Base-by-base conservation (phyloP, 805 yeast species). In the Metschnikowia picachoensis region DNA sequence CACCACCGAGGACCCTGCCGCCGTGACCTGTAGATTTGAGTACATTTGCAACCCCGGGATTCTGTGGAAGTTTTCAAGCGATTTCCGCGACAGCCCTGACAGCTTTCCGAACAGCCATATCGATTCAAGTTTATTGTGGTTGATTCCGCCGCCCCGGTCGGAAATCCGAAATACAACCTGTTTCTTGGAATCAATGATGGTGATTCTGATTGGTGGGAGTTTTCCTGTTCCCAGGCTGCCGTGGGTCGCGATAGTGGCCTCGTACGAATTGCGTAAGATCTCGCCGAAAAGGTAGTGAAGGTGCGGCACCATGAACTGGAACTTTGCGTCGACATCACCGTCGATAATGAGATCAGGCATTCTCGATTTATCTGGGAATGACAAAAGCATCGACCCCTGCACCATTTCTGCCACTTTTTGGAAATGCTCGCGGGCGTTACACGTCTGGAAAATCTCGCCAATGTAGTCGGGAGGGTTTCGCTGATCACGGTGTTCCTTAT, bases 61-160 rank as follows among this genome's bases (percentile, higher is more conserved):
- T 41, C 76, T 68, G 57, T 86, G 90, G 67, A 85, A 85, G 58
- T 83, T 83, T 11, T 77, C 66, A 37, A 85, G 65, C n/a, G 82
- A 78, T 44, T 72, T 66, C 39, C 76, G 62, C 1, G 94, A 87
- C 14, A 77, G 59, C 42, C 73, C 75, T 3, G 87, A 82, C 20
- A 76, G 73, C 61, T 85, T 86, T 4, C 91, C 91, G 67, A 94
- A 92, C 0, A 95, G 86, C 96, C 97, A 92, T 8, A 90, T 73
- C 36, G 82, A 77, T 13, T 74, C 72, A 31, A 86, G 71, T 30
- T 80, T 75, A 16, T 77, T 78, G 37, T 76, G 74, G 10, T 77
- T 72, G 40, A 92, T 70, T 1, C 98, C 99, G 28, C 97, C 97
- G 3, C 97, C 97, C 54, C 78, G 83, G 64, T 92, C 99, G 5